Evolutionary conservation across 2,329 filamentous ascomycete species (phyloP).

Genomic region (Colletotrichum sp.): DNA sequence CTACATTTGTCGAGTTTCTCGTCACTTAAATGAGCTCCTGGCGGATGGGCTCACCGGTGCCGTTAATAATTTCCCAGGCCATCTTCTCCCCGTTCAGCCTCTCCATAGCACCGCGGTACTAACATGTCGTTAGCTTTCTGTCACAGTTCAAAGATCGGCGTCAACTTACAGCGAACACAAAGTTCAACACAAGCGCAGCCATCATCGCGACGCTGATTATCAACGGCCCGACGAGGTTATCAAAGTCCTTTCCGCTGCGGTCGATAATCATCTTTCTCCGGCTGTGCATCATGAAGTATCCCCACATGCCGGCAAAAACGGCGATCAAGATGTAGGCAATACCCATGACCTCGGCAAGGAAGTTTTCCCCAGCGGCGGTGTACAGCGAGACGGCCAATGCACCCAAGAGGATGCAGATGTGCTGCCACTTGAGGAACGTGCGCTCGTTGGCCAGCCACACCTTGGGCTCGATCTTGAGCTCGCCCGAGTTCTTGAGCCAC

Average conservation of each 20-base stretch:
- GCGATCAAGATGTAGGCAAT: slow-evolving; percentile 84
- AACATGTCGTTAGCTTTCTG: neutral
- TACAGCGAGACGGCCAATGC: slow-evolving; percentile 84
- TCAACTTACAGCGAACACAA: slow-evolving; percentile 77
- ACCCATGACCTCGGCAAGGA: slow-evolving; percentile 79
- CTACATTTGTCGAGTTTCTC: neutral
- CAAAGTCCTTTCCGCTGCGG: slow-evolving; percentile 90
- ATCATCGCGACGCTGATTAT: slow-evolving; percentile 82
- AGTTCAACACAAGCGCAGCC: slow-evolving; percentile 82
- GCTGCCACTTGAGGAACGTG: slow-evolving; percentile 98
- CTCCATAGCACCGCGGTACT: slow-evolving; percentile 20
- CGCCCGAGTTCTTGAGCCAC: slow-evolving; percentile 95
- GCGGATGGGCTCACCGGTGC: slow-evolving; percentile 12
- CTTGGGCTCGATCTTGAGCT: slow-evolving; percentile 93
- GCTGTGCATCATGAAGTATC: slow-evolving; percentile 80
- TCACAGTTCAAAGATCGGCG: neutral
- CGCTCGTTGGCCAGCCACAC: slow-evolving; percentile 99
- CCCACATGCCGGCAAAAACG: slow-evolving; percentile 85
- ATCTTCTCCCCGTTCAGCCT: neutral
- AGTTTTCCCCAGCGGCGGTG: slow-evolving; percentile 83
- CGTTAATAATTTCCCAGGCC: neutral
- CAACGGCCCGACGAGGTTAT: slow-evolving; percentile 84
- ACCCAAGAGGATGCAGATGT: slow-evolving; percentile 88
- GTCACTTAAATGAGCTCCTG: slow-evolving; percentile 37
- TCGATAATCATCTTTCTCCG: slow-evolving; percentile 81